phyloP scores from a whole-genome alignment of 225 moss, liverwort and hornwort species.

The Takakia lepidozioides region DNA sequence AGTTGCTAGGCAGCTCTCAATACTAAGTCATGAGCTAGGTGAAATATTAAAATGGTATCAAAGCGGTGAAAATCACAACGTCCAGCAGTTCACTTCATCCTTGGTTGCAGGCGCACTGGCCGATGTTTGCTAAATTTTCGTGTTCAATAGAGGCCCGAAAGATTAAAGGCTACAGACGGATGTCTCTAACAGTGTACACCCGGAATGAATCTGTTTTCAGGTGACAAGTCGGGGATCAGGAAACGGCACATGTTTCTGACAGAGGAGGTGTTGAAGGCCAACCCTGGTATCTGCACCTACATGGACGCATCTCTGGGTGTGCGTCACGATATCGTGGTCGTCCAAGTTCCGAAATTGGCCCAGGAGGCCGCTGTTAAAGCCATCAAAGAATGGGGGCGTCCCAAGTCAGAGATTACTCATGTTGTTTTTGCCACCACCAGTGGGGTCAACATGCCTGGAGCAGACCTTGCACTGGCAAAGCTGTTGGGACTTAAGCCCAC shows the following conservation, averaged over 20 bases:
- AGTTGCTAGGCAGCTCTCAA: too few relatives aligned
- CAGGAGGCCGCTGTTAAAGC: conserved; percentile 28
- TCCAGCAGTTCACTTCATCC: too few relatives aligned
- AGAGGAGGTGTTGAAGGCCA: conserved; percentile 42
- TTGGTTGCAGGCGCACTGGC: too few relatives aligned
- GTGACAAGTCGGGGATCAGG: conserved; percentile 37
- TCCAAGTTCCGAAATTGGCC: conserved; percentile 43
- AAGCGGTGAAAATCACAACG: too few relatives aligned
- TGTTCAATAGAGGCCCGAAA: too few relatives aligned
- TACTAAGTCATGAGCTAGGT: too few relatives aligned
- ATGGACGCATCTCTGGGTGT: conserved; percentile 36
- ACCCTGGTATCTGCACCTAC: conserved; percentile 45
- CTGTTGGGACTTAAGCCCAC: conserved; percentile 26
- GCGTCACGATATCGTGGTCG: conserved; percentile 35
- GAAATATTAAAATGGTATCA: too few relatives aligned
- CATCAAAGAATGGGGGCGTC: conserved; percentile 35
- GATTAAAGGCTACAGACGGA: too few relatives aligned
- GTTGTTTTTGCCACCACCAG: conserved; percentile 35
- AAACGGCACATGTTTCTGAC: conserved; percentile 37
- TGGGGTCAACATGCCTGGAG: conserved; percentile 33
- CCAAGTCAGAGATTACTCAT: conserved; percentile 31
- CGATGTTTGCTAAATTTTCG: too few relatives aligned
- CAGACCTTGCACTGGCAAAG: conserved; percentile 30
- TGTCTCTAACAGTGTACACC: too few relatives aligned
- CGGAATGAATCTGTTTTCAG: too few relatives aligned